A percentile compares a stretch with the other conserved stretches of the same genome.
phyloP scores from a whole-genome alignment of 202 grass and related monocot genomes.

The Carex arenaria region DNA sequence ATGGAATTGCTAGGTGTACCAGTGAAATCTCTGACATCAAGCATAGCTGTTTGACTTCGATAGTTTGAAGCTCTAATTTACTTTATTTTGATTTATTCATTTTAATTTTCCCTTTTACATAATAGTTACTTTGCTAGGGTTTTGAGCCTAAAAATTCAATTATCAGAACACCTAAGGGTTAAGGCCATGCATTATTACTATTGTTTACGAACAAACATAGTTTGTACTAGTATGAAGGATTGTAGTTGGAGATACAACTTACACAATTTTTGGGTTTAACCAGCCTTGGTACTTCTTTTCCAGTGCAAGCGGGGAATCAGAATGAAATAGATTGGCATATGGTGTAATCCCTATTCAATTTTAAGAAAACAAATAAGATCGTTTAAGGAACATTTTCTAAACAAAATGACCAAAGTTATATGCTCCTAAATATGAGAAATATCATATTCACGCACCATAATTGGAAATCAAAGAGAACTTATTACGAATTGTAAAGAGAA shows the following conservation, averaged over 20 bases:
- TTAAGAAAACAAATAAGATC: constrained; percentile 13
- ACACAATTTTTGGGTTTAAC: constrained; percentile 60
- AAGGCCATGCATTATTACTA: neutral
- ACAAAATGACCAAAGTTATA: neutral
- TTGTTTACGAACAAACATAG: neutral
- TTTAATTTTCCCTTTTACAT: neutral
- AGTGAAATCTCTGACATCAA: neutral
- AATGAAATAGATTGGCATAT: constrained; percentile 73
- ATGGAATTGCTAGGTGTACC: neutral
- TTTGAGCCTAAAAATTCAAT: neutral
- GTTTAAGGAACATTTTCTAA: neutral
- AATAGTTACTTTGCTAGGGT: neutral
- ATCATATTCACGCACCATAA: neutral
- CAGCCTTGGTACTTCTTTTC: constrained; percentile 69
- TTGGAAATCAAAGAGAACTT: neutral
- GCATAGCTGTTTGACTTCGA: neutral
- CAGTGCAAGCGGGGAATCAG: constrained; percentile 68
- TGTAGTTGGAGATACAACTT: constrained; percentile 30
- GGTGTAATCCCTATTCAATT: constrained; percentile 60
- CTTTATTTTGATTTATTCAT: neutral
- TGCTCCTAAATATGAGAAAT: neutral
- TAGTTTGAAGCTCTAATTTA: neutral
- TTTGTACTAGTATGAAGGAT: neutral
- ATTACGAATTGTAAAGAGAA: too few relatives aligned
- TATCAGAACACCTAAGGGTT: neutral